phyloP scores from a whole-genome alignment of 768 basidiomycete species.

The Mycena chlorophos region DNA sequence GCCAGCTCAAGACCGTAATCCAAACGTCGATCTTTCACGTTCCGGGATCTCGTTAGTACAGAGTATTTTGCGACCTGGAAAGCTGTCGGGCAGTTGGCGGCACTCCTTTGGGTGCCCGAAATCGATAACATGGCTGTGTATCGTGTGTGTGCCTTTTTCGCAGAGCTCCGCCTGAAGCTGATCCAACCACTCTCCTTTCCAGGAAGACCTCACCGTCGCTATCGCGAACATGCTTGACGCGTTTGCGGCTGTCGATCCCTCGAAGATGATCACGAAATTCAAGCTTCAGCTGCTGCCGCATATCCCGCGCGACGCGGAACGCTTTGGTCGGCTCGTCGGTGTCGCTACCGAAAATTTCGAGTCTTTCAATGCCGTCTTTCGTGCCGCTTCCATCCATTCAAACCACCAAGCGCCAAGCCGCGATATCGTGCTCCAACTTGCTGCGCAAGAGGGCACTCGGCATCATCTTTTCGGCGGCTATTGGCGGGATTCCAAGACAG shows the following conservation, averaged over 20 bases:
- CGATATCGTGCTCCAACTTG: slow-evolving; percentile 22
- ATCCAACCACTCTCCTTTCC: not conserved
- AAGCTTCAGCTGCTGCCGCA: slow-evolving; percentile 24
- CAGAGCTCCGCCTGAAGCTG: not conserved
- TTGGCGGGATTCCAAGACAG: not conserved
- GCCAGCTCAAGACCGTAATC: slow-evolving; percentile 40
- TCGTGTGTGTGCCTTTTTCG: slow-evolving; percentile 24
- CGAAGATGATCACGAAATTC: slow-evolving; percentile 19
- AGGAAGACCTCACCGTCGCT: slow-evolving; percentile 5
- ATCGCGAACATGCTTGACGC: slow-evolving; percentile 23
- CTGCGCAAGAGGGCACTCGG: slow-evolving; percentile 17
- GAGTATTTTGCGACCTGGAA: slow-evolving; percentile 30
- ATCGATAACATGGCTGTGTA: slow-evolving; percentile 40
- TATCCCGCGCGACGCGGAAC: slow-evolving; percentile 7
- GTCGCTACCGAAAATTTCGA: slow-evolving; percentile 26
- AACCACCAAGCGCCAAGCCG: slow-evolving; percentile 35
- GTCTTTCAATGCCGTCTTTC: slow-evolving; percentile 32
- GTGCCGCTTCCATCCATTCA: slow-evolving; percentile 23
- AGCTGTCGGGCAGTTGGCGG: slow-evolving; percentile 34
- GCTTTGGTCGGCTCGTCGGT: slow-evolving; percentile 18
- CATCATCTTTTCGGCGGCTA: slow-evolving; percentile 18
- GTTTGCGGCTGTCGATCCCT: slow-evolving; percentile 17
- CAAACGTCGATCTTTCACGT: slow-evolving; percentile 41
- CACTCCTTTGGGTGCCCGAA: slow-evolving; percentile 43
- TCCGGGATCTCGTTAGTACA: slow-evolving; percentile 31